Evolutionary conservation across 176 grass and related monocot species (phyloP), one percentile per base, ranked within the genome.

Genomic region (Rhynchospora breviuscula): DNA sequence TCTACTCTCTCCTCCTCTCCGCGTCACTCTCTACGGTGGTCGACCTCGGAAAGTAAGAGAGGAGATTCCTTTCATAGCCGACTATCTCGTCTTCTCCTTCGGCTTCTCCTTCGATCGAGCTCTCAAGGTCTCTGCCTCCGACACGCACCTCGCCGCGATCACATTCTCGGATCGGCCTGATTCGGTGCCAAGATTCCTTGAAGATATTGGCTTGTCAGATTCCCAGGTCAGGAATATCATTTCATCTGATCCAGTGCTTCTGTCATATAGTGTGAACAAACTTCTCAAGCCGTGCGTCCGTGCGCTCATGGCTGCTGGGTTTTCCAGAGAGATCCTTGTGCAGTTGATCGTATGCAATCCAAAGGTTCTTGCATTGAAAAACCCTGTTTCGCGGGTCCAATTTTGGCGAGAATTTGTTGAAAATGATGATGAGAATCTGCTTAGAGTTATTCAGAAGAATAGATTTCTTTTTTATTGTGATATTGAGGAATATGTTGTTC

Each of bases 261-360:
- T 85, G 40, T 23, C 65, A 5, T 46, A n/a, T 14, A 14, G 0
- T 3, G 78, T 7, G 0, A 71, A 29, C 10, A 40, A 40, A 40
- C 35, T 40, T 40, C 67, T 83, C 31, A 68, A 61, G 5, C 86
- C 69, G 18, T 63, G 76, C 43, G 44, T 44, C 68, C 43, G 59
- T 81, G 81, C 60, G 10, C 64, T 87, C 22, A 81, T 66, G 6
- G 64, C 70, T 0, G 17, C 85, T 18, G 84, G 87, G 8, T 66
- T 92, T 8, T 80, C 59, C 10, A 0, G 29, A 43, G 51, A 83
- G 21, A 53, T 62, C 6, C 59, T 91, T n/a, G 10, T 26, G 10
- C 22, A 54, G 15, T 73, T 91, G 61, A 18, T 91, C 25, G 0
- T 63, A 54, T 12, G 11, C 57, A 47, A n/a, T 46, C 64, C 87